Evolutionary conservation across 192 early-diverging fungal genomes (phyloP).

Genomic region (Umbelopsis sp.): DNA sequence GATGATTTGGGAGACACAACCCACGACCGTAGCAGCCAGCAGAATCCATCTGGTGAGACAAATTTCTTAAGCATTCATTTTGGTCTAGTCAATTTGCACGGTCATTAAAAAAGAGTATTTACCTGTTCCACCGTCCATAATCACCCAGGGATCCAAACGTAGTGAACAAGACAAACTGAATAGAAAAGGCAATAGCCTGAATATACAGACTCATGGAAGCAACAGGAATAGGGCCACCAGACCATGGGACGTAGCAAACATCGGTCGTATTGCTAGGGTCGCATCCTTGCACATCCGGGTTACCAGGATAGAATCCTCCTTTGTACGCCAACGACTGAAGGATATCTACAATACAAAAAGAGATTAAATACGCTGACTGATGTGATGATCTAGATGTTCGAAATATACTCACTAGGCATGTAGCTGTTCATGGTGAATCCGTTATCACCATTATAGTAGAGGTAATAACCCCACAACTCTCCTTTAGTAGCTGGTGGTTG

Average conservation of each 20-base stretch:
- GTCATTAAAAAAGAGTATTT: neutral
- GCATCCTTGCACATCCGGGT: slow-evolving; percentile 19
- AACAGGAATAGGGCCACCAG: slow-evolving; percentile 17
- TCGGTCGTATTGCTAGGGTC: slow-evolving; percentile 10
- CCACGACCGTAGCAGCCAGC: slow-evolving; percentile 28
- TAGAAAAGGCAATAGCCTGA: slow-evolving; percentile 37
- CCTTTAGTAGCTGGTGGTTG: slow-evolving; percentile 33
- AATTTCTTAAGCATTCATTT: neutral
- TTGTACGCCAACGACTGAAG: slow-evolving; percentile 28
- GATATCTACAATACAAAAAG: no score
- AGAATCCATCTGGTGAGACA: slow-evolving; percentile 16
- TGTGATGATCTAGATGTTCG: no score
- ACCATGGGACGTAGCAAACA: slow-evolving; percentile 31
- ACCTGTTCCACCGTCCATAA: slow-evolving; percentile 32
- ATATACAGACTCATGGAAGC: slow-evolving; percentile 36
- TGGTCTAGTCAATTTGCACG: neutral
- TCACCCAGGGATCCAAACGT: slow-evolving; percentile 39
- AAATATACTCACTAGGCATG: slow-evolving; percentile 18
- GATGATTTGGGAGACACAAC: slow-evolving; percentile 30
- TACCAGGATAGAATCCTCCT: slow-evolving; percentile 25
- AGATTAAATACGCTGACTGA: no score
- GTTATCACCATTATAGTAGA: slow-evolving; percentile 44
- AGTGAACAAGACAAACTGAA: slow-evolving; percentile 39
- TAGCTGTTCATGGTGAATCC: slow-evolving; percentile 37
- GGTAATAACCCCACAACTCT: slow-evolving; percentile 37